phyloP scores from a whole-genome alignment of 2,329 filamentous ascomycete species.

The Monascus ruber region DNA sequence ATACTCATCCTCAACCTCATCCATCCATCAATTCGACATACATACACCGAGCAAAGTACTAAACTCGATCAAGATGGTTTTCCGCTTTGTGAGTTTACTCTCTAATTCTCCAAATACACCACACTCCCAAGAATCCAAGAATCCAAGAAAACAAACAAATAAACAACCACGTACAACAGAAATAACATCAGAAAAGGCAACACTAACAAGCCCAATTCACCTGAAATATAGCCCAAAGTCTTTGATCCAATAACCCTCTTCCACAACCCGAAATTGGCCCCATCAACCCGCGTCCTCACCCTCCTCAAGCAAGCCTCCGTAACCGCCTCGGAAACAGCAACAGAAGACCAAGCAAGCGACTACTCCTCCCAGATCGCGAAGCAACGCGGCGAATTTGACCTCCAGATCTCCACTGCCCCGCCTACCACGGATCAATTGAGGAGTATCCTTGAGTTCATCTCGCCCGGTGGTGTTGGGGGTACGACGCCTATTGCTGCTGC shows the following conservation, averaged over 20 bases:
- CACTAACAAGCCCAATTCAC: background rate
- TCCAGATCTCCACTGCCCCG: conserved; percentile 67
- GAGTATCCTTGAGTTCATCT: conserved; percentile 71
- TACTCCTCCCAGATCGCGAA: conserved; percentile 49
- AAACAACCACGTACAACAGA: background rate
- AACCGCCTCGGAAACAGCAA: conserved; percentile 54
- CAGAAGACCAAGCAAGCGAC: conserved; percentile 62
- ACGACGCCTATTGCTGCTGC: too few species aligned
- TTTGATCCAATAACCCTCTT: conserved; percentile 93
- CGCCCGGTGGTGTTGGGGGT: conserved; percentile 39
- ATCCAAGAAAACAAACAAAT: background rate
- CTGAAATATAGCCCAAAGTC: conserved; percentile 52
- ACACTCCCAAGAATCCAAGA: background rate
- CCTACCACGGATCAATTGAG: conserved; percentile 75
- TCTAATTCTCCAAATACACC: too few species aligned
- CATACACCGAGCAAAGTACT: too few species aligned
- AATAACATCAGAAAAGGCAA: background rate
- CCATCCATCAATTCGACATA: too few species aligned
- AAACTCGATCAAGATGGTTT: background rate
- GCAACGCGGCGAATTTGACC: conserved; percentile 63
- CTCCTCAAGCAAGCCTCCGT: conserved; percentile 73
- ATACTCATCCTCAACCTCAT: too few species aligned
- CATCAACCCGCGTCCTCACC: conserved; percentile 61
- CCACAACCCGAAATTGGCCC: conserved; percentile 65
- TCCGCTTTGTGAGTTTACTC: conserved; percentile 1